phyloP scores from a whole-genome alignment of 1,284 basidiomycete species.

The Sparassis latifolia region DNA sequence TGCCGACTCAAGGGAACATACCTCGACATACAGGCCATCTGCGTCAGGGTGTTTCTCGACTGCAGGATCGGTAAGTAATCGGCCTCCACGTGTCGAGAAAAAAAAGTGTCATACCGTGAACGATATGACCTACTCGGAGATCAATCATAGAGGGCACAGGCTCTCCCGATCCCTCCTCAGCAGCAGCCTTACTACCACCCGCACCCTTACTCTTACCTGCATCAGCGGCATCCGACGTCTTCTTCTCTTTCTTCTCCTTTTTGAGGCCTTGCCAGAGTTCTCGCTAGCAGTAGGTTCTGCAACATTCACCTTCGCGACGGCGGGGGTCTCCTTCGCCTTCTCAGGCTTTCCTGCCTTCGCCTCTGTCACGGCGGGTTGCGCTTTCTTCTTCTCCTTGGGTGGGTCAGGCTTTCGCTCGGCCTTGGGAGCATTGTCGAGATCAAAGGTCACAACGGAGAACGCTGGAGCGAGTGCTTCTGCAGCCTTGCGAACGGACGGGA shows the following conservation, averaged over 20 bases:
- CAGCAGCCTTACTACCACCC: slow-evolving; percentile 32
- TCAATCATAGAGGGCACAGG: slow-evolving; percentile 93
- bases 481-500: slow-evolving; percentile 49
- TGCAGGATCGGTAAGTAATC: slow-evolving; percentile 25
- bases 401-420: slow-evolving; percentile 67
- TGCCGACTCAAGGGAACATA: slow-evolving; percentile 20
- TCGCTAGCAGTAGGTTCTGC: slow-evolving; percentile 24
- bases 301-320: slow-evolving; percentile 20
- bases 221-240: slow-evolving; percentile 24
- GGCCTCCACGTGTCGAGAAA: neutral
- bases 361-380: slow-evolving; percentile 28
- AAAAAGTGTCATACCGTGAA: slow-evolving; percentile 63
- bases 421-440: slow-evolving; percentile 71
- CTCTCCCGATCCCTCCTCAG: slow-evolving; percentile 62
- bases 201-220: slow-evolving; percentile 21
- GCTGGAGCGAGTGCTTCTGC: slow-evolving; percentile 47
- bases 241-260: slow-evolving; percentile 47
- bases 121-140: slow-evolving; percentile 83
- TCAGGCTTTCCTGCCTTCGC: slow-evolving; percentile 19
- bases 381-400: slow-evolving; percentile 81
- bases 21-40: slow-evolving; percentile 88
- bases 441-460: slow-evolving; percentile 61
- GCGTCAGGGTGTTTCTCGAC: slow-evolving; percentile 94
- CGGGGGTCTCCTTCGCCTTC: slow-evolving; percentile 19
- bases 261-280: slow-evolving; percentile 22